Conservation (phyloP, 177 flowering plant genomes). For the Vitis hybrid region DNA sequence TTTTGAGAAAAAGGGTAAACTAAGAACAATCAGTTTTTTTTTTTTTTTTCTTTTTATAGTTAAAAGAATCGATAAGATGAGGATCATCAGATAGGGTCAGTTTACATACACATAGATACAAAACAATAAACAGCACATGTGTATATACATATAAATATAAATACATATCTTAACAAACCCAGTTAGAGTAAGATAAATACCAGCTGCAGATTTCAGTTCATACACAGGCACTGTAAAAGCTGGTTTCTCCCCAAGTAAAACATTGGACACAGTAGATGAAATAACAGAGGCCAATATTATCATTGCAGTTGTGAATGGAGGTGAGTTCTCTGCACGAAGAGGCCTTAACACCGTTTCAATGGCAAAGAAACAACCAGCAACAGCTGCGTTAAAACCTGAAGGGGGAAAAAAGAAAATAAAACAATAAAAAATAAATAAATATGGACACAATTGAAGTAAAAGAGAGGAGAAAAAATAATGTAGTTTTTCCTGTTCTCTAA, state of each 20-base stretch:
- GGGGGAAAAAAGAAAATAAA: neutral
- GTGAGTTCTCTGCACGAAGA: constrained; percentile 96
- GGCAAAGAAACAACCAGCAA: constrained; percentile 99
- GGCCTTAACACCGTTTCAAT: constrained; percentile 98
- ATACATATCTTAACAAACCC: neutral
- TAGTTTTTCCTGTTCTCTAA: too few relatives aligned
- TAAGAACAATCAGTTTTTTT: too few relatives aligned
- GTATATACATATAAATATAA: neutral
- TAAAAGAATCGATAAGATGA: too few relatives aligned
- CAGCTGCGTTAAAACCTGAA: constrained; percentile 98
- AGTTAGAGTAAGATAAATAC: constrained; percentile 50
- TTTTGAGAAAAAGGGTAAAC: too few relatives aligned
- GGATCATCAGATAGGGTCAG: too few relatives aligned
- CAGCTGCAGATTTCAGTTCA: constrained; percentile 99
- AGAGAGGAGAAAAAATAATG: neutral
- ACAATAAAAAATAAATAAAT: neutral
- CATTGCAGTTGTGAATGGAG: constrained; percentile 99
- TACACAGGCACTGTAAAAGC: constrained; percentile 97
- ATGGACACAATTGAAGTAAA: too few relatives aligned
- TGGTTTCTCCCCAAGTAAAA: constrained; percentile 84
- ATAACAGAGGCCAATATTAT: constrained; percentile 97
- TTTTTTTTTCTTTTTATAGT: too few relatives aligned
- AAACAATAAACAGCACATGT: neutral
- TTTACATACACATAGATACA: too few relatives aligned
- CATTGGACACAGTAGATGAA: constrained; percentile 94